These are phyloP conservation scores for Cornus controversa DNA, from an alignment of 148 eudicot species.

Conservation along the genomic window DNA sequence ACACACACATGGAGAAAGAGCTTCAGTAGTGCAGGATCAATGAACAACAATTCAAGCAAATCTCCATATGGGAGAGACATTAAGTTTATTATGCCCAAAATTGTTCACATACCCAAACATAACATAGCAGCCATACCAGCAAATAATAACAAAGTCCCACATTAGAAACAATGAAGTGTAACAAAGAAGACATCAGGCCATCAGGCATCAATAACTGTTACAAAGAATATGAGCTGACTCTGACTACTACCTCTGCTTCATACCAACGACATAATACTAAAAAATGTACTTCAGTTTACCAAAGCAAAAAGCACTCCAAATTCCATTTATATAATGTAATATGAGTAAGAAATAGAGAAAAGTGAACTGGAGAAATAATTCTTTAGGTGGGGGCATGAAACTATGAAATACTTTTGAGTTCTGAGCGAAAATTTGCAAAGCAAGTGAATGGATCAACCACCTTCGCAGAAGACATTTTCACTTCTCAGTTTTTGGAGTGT, in stretches of 20 bases:
- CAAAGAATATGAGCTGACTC: not conserved
- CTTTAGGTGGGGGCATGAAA: not conserved
- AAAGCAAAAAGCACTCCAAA: not conserved
- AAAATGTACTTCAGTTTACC: not conserved
- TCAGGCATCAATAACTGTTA: not conserved
- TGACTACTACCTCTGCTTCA: not conserved
- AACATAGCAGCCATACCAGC: not conserved
- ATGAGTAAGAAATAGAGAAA: not conserved
- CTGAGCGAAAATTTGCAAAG: not conserved
- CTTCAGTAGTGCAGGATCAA: no score
- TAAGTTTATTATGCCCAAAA: not conserved
- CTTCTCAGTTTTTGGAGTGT: constrained; percentile 27
- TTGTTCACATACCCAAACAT: not conserved
- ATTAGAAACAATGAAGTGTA: no score
- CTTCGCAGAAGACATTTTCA: constrained; percentile 13
- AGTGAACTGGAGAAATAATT: not conserved
- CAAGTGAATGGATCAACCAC: not conserved
- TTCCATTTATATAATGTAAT: not conserved
- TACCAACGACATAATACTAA: not conserved
- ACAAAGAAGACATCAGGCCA: not conserved
- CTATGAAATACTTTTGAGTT: not conserved
- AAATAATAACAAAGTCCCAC: not conserved
- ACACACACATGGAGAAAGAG: no score
- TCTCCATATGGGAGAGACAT: no score
- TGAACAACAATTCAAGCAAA: no score